Evolutionary conservation across 2,329 filamentous ascomycete genomes (phyloP).

Genomic region (Fonsecaea nubica): DNA sequence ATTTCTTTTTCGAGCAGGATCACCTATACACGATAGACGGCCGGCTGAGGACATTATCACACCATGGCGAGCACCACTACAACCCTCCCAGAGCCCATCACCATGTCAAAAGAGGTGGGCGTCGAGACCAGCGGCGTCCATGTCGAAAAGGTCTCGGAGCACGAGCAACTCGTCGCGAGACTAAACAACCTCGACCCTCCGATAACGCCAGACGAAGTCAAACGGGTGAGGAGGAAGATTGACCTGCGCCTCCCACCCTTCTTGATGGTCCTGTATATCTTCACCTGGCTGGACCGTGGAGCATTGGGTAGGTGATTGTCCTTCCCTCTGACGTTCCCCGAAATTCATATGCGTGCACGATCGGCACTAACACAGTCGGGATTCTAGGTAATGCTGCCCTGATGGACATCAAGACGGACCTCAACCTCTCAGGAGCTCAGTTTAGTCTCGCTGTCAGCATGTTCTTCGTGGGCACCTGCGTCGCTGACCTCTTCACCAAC

Average conservation of each 20-base stretch:
- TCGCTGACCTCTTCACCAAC: slow-evolving; percentile 28
- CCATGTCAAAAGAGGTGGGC: slow-evolving; percentile 14
- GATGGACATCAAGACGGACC: slow-evolving; percentile 27
- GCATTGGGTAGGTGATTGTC: slow-evolving; percentile 15
- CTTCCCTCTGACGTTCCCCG: too few relatives aligned
- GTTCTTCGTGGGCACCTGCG: slow-evolving; percentile 30
- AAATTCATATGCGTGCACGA: not conserved
- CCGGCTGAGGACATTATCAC: not conserved
- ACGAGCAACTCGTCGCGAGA: slow-evolving; percentile 22
- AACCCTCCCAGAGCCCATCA: slow-evolving; percentile 21
- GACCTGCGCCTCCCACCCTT: slow-evolving; percentile 27
- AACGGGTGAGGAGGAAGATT: slow-evolving; percentile 20
- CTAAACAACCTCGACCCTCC: slow-evolving; percentile 28
- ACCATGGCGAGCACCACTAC: slow-evolving; percentile 20
- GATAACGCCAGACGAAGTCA: slow-evolving; percentile 21
- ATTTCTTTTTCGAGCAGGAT: not conserved
- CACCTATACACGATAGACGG: not conserved
- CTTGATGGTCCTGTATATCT: slow-evolving; percentile 27
- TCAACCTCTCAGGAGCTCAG: slow-evolving; percentile 22
- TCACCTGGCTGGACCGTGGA: slow-evolving; percentile 28
- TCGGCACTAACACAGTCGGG: not conserved
- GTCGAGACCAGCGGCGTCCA: slow-evolving; percentile 19
- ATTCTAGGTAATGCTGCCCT: slow-evolving; percentile 21
- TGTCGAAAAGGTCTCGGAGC: slow-evolving; percentile 27
- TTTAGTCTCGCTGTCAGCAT: slow-evolving; percentile 27